Percentiles rank a stretch among this genome's conserved stretches.
Evolutionary conservation across 2,329 filamentous ascomycete species (phyloP).

Genomic region (Cordyceps cateniannulata): DNA sequence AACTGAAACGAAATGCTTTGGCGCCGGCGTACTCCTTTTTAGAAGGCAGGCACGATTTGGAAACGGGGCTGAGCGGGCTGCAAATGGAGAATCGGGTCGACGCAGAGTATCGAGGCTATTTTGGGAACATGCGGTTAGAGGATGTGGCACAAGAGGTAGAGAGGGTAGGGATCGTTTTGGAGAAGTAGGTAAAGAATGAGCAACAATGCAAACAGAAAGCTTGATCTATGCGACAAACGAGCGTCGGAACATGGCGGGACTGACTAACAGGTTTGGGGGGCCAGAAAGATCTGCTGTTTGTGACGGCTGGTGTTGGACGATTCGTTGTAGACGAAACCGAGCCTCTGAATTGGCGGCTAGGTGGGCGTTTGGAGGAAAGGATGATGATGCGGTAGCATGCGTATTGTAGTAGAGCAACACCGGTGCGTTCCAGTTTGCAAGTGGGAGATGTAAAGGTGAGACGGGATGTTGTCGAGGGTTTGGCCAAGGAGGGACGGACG

Average conservation of each 20-base stretch:
- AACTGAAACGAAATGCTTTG: neutral
- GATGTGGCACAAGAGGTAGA: neutral
- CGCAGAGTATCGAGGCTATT: constrained; percentile 1
- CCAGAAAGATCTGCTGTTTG: neutral
- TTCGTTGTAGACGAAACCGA: neutral
- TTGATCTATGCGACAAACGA: neutral
- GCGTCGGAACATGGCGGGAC: neutral
- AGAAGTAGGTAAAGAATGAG: neutral
- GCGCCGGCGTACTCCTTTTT: neutral
- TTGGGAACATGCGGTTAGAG: neutral
- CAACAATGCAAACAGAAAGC: neutral
- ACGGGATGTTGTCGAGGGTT: neutral
- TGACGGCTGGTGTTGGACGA: neutral
- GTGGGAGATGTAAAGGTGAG: neutral
- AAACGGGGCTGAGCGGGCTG: neutral
- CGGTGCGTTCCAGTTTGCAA: neutral
- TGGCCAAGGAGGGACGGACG: neutral
- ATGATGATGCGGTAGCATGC: neutral
- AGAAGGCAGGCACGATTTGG: neutral
- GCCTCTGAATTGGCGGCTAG: neutral
- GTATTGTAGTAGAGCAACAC: neutral
- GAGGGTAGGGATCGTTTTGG: neutral
- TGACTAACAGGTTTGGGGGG: neutral
- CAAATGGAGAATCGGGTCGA: neutral
- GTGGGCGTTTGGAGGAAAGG: neutral